Evolutionary conservation across 371 early-diverging fungal genomes (phyloP), one percentile per base, ranked within the genome.

Genomic region (Choanephora cucurbitarum): DNA sequence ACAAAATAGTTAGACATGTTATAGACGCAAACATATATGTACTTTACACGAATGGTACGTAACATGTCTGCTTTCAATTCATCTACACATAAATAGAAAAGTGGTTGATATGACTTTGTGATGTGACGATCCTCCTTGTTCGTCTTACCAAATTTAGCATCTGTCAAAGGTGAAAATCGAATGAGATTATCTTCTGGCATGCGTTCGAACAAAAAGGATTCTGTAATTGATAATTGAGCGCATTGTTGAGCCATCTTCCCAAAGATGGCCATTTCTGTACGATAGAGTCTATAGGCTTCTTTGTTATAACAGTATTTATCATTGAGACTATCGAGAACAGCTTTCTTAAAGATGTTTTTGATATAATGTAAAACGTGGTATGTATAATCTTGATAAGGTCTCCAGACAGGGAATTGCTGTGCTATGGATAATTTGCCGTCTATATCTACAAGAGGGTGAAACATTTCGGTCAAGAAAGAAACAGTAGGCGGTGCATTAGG

Each of bases 391-490:
- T 85, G 86, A 55, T 90, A 78, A n/a, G 94, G 88, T 57, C 87
- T 69, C 94, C 94, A 94, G 40, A 78, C 77, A 5, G 90, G 85
- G 55, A 94, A 93, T 66, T 88, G 91, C 49, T 89, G 89, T 40
- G 85, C 71, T 3, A 93, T 64, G 1, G 83, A 82, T 52, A 94
- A 75, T 22, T 77, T 69, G 5, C 93, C 90, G 6, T 78, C 81
- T 13, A 66, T 64, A 62, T 93, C 91, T 9, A 98, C 87, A 22
- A 97, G 80, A 24, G 99, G 99, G 72, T 99, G 99, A 75, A 92
- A 94, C 85, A 97, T 91, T 21, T 91, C 89, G 13, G 93, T 92
- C 46, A 87, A 57, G 69, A 99, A 96, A 15, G 83, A 83, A 18
- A 99, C 91, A 0, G 85, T 66, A 0, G 98, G 99, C 23, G 92